Conservation (phyloP, 495 filamentous ascomycete species). For the Sphaerosporella brunnea region DNA sequence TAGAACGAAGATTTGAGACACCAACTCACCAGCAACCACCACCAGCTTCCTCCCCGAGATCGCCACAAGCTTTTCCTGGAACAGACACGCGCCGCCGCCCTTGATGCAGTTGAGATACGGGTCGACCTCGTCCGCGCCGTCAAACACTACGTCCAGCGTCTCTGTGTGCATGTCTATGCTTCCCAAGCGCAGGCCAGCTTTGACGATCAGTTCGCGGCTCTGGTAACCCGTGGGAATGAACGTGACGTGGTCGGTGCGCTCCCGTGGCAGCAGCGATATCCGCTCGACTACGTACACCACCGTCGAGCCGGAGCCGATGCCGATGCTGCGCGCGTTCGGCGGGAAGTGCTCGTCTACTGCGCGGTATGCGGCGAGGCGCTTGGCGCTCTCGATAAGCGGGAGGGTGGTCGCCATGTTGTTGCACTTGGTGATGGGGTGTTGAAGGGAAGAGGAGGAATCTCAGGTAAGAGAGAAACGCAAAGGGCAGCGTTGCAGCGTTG, state of each 20-base stretch:
- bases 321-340: conserved; percentile 51
- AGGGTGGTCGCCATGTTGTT: conserved; percentile 1
- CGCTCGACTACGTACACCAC: conserved; percentile 92
- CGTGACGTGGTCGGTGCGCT: conserved; percentile 42
- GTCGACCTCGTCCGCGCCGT: conserved; percentile 85
- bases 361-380: conserved; percentile 61
- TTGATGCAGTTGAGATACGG: conserved; percentile 92
- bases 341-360: conserved; percentile 77
- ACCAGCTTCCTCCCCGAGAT: conserved; percentile 72
- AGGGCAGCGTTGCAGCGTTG: too few species aligned
- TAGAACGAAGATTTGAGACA: background rate
- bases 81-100: conserved; percentile 87
- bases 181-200: conserved; percentile 55
- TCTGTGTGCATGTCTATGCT: conserved; percentile 41
- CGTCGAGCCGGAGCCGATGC: conserved; percentile 86
- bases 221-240: conserved; percentile 91
- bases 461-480: too few species aligned
- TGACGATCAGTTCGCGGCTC: conserved; percentile 61
- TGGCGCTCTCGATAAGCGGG: conserved; percentile 53
- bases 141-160: conserved; percentile 21
- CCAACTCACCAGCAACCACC: conserved; percentile 60
- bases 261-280: conserved; percentile 51
- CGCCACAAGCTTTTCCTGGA: conserved; percentile 95
- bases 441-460: too few species aligned
- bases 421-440: background rate